Base-by-base conservation (phyloP, 2,329 filamentous ascomycete genomes). In the Epichloe scottii region DNA sequence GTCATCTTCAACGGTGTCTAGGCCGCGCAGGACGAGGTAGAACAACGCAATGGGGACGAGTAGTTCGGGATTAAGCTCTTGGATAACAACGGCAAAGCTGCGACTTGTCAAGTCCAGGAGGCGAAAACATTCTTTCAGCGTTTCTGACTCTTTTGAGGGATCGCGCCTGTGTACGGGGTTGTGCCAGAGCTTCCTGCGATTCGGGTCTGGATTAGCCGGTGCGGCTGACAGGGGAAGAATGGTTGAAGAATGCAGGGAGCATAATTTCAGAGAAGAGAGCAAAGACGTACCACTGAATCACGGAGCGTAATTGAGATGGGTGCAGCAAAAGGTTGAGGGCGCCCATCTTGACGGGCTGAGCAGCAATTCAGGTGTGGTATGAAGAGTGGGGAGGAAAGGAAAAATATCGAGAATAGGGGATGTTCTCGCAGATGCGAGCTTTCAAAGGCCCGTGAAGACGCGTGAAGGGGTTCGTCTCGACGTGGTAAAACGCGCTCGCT, bases 1-100 rank as follows among this genome's bases (percentile, higher is more conserved):
- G 69, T 98, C 93, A 74, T 98, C 93, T 71, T 98, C 93, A 54
- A 98, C 87, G n/a, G 93, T 98, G 68, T 98, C 93, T 48, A 98
- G 79, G 45, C 88, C 93, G 54, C 93, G 87, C 50, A 98, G 77
- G 49, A 89, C 80, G 30, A 98, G 80, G 72, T 98, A 98, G 77
- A 98, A 98, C 10, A 97, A 75, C 51, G 84, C 82, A 44, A 97
- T 78, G 23, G 93, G 89, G 40, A 96, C 80, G 37, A 97, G 80
- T 34, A 98, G 82, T 70, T 98, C 91, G 1, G 89, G 89, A 65
- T 96, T 90, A 42, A 98, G 79, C 71, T 98, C 93, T 70, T 95
- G 82, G 57, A 98, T 98, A 64, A 98, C 93, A 45, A 89, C 78
- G 49, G 85, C 77, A 68, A 98, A 98, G 67, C 89, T 96, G 54